Evolutionary conservation across 2,329 filamentous ascomycete species (phyloP), one percentile per base, ranked within the genome.

Genomic region (Nemania bipapillata): DNA sequence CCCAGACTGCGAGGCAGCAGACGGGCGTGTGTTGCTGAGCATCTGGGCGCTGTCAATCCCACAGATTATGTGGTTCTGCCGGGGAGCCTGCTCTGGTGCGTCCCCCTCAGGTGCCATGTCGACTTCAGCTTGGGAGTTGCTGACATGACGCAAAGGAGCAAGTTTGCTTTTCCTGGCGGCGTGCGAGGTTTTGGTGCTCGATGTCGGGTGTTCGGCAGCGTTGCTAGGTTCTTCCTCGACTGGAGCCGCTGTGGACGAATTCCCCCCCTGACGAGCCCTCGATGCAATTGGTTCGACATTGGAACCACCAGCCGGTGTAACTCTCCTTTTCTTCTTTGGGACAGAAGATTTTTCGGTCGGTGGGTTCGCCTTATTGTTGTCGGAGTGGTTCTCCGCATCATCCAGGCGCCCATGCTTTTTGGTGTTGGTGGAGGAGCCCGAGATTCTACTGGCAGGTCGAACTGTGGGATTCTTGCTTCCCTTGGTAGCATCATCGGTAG

Each of bases 141-240:
- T 42, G 8, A 11, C 17, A 32, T 9, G 60, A 30, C 49, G 54
- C 50, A 68, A 60, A 22, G 17, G 55, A 15, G 40, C 17, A 28
- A 60, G 55, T 20, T 37, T 61, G 40, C 24, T 68, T 22, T 30
- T 60, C n/a, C 57, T 59, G 2, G 53, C 42, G 2, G 6, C 28
- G 4, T 50, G 58, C 5, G 65, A 50, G 0, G 12, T 24, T n/a
- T 50, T 59, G 28, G 8, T 4, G 7, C 26, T 35, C 4, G 26
- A 17, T 9, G 37, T 26, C 0, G 20, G 17, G 32, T n/a, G 56
- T n/a, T 56, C 40, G 15, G 9, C 5, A 11, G 32, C 6, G n/a
- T 12, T 22, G 30, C 15, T 9, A 20, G 15, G 11, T 12, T 32
- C 9, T 24, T 9, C 9, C n/a, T 26, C 24, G 12, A 4, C 3